phyloP scores from a whole-genome alignment of 768 basidiomycete genomes.

The Cytidiella melzeri region DNA sequence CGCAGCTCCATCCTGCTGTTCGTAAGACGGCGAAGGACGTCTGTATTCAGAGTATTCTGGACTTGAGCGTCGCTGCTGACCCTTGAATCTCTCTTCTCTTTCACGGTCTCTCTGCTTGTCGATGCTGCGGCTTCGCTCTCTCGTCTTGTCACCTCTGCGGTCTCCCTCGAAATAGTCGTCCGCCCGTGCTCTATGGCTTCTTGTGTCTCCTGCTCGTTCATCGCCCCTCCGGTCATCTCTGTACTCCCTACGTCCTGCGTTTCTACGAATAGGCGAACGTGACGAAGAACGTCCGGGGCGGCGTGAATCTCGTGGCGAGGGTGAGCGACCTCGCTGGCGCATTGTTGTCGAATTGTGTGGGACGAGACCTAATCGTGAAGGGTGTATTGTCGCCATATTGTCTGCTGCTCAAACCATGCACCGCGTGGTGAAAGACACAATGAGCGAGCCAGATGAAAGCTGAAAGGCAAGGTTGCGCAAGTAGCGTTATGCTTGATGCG shows the following conservation, averaged over 20 bases:
- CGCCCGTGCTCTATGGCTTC: slow-evolving; percentile 20
- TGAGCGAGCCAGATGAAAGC: background rate
- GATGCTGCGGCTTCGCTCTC: slow-evolving; percentile 18
- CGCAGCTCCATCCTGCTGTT: slow-evolving; percentile 4
- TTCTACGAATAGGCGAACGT: background rate
- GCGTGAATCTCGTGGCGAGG: slow-evolving; percentile 28
- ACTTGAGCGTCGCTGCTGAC: slow-evolving; percentile 30
- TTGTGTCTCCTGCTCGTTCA: slow-evolving; percentile 16
- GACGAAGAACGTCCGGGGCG: background rate
- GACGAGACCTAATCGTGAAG: slow-evolving; percentile 64
- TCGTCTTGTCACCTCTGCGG: slow-evolving; percentile 5
- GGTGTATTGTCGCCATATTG: slow-evolving; percentile 67
- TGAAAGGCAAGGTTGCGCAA: background rate
- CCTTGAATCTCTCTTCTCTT: slow-evolving; percentile 22
- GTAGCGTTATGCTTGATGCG: background rate
- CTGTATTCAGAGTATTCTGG: slow-evolving; percentile 23
- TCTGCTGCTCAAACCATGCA: background rate
- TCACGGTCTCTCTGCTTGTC: slow-evolving; percentile 21
- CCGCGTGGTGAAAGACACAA: background rate
- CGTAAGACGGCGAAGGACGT: slow-evolving; percentile 28
- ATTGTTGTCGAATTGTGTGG: slow-evolving; percentile 33
- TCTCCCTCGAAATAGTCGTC: slow-evolving; percentile 31
- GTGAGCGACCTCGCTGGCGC: slow-evolving; percentile 34
- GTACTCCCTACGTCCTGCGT: slow-evolving; percentile 18
- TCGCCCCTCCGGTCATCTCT: slow-evolving; percentile 5